Base-by-base conservation (phyloP, 2,329 filamentous ascomycete genomes). In the Xylariaceae sp. region DNA sequence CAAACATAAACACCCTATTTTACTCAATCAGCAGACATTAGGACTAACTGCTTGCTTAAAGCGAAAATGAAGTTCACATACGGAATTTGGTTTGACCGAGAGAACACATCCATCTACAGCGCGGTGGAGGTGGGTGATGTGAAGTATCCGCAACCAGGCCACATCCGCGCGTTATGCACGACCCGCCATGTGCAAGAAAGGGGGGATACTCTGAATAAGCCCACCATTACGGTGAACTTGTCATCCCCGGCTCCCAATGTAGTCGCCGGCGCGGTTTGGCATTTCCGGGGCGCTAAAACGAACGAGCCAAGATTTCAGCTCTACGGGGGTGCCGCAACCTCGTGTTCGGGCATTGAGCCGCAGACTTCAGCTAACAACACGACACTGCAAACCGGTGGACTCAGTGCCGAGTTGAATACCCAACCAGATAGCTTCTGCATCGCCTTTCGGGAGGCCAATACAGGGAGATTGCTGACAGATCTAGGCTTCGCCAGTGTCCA, bases 21-120 rank as follows among this genome's bases (percentile, higher is more conserved):
- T 29, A 29, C 26, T 9, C 26, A 29, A 29, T 29, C 26, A 29
- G 26, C 9, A 29, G 26, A 29, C 26, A 29, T 29, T 29, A 29
- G 26, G 26, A 29, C 26, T 9, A 9, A 29, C 9, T 29, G 26
- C 26, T 29, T 29, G 26, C 26, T 19, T 16, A n/a, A 19, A 23
- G 17, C 33, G 33, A 40, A 23, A 40, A 40, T 40, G 37, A 40
- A 40, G 37, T 40, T 40, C 17, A 40, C 37, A 40, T 40, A 40
- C 37, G 37, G 37, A 19, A 40, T 40, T 4, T 40, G n/a, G n/a
- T 40, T 19, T 23, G 37, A 40, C 19, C 37, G 37, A 40, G 37
- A 19, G 17, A 40, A 40, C 37, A 40, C 37, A 23, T 40, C 37
- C 37, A 40, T 40, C 19, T 40, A 40, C 12, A 40, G 19, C 19